A percentile compares a stretch with the other conserved stretches of the same genome.
phyloP scores from a whole-genome alignment of 106 monocot species.

The Narthecium ossifragum region DNA sequence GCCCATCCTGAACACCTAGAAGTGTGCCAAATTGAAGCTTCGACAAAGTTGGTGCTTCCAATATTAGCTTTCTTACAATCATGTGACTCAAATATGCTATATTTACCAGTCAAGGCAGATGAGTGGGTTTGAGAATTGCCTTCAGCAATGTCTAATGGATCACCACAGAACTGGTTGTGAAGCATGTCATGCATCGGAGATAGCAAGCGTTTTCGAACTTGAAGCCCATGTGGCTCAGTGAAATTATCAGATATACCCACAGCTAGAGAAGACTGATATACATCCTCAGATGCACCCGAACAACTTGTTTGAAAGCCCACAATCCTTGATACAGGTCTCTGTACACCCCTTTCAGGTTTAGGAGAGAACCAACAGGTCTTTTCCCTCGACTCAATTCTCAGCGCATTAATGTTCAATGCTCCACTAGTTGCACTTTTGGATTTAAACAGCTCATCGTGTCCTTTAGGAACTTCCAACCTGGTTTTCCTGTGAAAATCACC shows the following conservation, averaged over 20 bases:
- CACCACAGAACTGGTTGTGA: constrained; percentile 50
- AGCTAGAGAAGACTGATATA: constrained; percentile 11
- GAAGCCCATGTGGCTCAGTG: constrained; percentile 27
- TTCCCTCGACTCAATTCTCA: constrained; percentile 43
- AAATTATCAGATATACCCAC: constrained; percentile 9
- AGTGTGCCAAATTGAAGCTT: constrained; percentile 10
- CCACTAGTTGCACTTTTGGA: constrained; percentile 22
- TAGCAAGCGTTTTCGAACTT: constrained; percentile 58
- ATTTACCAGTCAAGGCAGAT: constrained; percentile 8
- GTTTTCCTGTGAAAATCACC: constrained; percentile 39
- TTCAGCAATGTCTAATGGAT: constrained; percentile 36
- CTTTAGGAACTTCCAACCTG: constrained; percentile 18
- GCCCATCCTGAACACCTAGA: constrained; percentile 13
- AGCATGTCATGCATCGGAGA: constrained; percentile 59
- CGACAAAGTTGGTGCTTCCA: constrained; percentile 15
- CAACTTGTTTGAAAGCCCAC: constrained; percentile 66
- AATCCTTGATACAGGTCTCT: constrained; percentile 45
- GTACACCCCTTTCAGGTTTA: constrained; percentile 21
- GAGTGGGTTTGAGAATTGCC: constrained; percentile 7
- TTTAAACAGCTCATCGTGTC: constrained; percentile 15
- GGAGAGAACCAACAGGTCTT: constrained; percentile 15
- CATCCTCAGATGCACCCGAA: constrained; percentile 13
- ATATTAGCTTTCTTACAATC: constrained; percentile 64
- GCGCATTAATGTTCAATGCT: constrained; percentile 24
- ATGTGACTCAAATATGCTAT: constrained; percentile 11